Conservation (phyloP, 805 yeast species). For the Ogataea thermomethanolica region DNA sequence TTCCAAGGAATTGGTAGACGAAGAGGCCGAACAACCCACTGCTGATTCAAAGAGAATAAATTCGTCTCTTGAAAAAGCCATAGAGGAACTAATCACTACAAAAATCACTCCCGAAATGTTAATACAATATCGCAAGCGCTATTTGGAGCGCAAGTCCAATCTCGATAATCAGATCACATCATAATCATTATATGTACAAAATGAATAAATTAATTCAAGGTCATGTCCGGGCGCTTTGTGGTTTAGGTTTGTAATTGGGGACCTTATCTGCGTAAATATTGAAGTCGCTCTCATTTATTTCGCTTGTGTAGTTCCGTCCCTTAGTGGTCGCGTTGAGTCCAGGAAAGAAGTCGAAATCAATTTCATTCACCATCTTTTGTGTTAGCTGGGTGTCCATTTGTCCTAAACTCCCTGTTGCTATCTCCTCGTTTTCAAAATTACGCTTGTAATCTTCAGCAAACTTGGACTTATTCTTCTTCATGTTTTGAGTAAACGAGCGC, state of each 20-base stretch:
- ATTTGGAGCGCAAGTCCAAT: conserved; percentile 15
- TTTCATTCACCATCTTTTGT: neutral
- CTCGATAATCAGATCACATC: neutral
- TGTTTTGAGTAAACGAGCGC: conserved; percentile 17
- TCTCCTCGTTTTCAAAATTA: neutral
- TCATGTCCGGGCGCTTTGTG: neutral
- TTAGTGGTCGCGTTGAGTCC: neutral
- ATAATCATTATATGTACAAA: neutral
- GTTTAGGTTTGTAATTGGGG: neutral
- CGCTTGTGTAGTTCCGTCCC: neutral
- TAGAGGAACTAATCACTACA: conserved; percentile 11
- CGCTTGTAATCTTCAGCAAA: neutral
- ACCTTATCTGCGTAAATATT: conserved; percentile 1
- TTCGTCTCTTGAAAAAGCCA: conserved; percentile 7
- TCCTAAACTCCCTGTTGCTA: neutral
- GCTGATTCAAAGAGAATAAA: neutral
- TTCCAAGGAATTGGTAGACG: no score
- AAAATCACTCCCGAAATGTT: conserved; percentile 19
- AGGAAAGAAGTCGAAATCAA: neutral
- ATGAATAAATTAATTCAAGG: neutral
- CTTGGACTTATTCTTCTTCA: neutral
- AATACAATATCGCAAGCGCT: conserved; percentile 19
- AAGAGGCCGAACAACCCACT: no score
- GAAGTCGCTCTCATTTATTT: conserved; percentile 8
- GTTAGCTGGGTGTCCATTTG: neutral